These are phyloP conservation scores for Aspergillus uvarum DNA, from an alignment of 2,329 filamentous ascomycete species.

Conservation along the genomic window DNA sequence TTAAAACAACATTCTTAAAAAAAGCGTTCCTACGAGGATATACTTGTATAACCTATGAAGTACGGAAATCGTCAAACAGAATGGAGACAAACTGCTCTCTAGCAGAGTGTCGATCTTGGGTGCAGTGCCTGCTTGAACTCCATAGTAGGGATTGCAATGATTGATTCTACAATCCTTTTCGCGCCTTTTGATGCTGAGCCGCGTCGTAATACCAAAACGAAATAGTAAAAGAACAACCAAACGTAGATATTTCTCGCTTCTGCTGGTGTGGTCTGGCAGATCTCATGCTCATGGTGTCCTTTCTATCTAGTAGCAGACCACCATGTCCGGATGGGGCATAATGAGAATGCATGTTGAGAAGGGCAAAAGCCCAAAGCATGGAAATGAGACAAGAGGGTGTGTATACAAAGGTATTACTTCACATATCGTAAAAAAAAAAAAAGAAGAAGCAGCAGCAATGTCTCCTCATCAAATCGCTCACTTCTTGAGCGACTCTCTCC, in stretches of 20 bases:
- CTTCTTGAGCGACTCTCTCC: constrained; percentile 23
- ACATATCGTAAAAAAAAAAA: background rate
- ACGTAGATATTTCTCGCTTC: background rate
- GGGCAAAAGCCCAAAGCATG: background rate
- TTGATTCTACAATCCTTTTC: constrained; percentile 51
- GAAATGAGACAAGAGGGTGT: background rate
- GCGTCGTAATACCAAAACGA: background rate
- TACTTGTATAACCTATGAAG: constrained; percentile 49
- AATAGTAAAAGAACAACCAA: no score
- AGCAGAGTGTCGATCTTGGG: constrained; percentile 55
- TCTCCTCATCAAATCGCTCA: constrained; percentile 2
- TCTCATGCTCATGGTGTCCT: background rate
- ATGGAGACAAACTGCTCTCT: constrained; percentile 50
- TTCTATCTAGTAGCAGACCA: constrained; percentile 9
- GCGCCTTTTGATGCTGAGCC: constrained; percentile 21
- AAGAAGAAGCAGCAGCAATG: background rate
- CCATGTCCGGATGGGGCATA: constrained; percentile 3
- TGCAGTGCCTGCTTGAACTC: constrained; percentile 54
- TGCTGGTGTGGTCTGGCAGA: background rate
- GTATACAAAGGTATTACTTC: background rate
- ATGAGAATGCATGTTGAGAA: background rate
- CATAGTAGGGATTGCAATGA: constrained; percentile 57
- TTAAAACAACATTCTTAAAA: constrained; percentile 52
- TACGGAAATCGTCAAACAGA: constrained; percentile 59
- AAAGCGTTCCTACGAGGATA: constrained; percentile 60